Percentiles rank a stretch among this genome's conserved stretches.
Conservation (phyloP, 768 basidiomycete genomes). For the Leucocoprinus sp. region DNA sequence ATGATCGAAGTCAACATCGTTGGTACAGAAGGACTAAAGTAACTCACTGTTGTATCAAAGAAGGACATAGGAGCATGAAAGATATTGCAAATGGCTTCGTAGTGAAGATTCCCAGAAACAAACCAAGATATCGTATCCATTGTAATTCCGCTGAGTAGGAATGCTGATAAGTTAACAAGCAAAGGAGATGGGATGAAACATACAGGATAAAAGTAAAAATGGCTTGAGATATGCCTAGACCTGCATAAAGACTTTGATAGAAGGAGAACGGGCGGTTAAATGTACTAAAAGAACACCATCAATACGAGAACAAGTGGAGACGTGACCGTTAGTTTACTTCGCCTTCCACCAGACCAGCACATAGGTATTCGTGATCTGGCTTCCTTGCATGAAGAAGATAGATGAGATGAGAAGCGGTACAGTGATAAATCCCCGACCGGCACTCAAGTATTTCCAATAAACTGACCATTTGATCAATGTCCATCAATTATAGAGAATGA, state of each 20-base stretch:
- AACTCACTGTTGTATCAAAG: constrained; percentile 57
- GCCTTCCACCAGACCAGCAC: constrained; percentile 69
- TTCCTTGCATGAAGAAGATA: constrained; percentile 51
- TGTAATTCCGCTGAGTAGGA: constrained; percentile 32
- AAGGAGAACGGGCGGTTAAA: constrained; percentile 44
- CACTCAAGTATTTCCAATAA: constrained; percentile 49
- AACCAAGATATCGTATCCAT: constrained; percentile 51
- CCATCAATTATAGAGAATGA: no score
- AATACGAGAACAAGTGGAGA: background rate
- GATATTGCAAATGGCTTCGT: constrained; percentile 43
- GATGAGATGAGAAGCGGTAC: constrained; percentile 42
- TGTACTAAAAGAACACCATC: constrained; percentile 21
- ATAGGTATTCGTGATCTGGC: constrained; percentile 54
- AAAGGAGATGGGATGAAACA: constrained; percentile 14
- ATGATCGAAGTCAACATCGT: background rate
- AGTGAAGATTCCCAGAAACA: constrained; percentile 58
- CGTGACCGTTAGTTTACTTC: constrained; percentile 29
- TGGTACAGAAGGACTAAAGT: background rate
- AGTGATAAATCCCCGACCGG: constrained; percentile 44
- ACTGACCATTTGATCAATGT: constrained; percentile 32
- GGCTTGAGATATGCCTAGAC: constrained; percentile 48
- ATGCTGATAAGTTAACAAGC: background rate
- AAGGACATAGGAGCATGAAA: constrained; percentile 71
- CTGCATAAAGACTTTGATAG: constrained; percentile 59
- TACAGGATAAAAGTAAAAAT: constrained; percentile 51